Conservation (phyloP, 495 filamentous ascomycete genomes). For the Neurospora sp. region DNA sequence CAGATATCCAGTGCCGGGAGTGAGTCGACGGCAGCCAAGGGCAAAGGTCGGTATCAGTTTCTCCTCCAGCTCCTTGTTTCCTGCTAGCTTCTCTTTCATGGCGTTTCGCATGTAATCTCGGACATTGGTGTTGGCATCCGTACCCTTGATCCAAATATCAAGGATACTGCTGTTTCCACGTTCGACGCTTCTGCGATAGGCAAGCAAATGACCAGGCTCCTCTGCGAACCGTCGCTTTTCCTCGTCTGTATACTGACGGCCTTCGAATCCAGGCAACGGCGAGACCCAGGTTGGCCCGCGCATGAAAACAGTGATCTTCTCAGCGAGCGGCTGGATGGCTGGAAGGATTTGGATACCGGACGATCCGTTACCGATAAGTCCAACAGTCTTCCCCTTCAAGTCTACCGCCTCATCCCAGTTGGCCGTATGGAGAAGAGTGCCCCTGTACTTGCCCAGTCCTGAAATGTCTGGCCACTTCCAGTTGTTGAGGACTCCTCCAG, state of each 20-base stretch:
- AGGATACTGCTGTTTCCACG: slow-evolving; percentile 26
- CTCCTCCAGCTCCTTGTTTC: slow-evolving; percentile 21
- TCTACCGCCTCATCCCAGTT: slow-evolving; percentile 38
- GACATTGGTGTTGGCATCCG: slow-evolving; percentile 16
- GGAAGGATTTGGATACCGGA: slow-evolving; percentile 42
- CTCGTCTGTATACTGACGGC: slow-evolving; percentile 13
- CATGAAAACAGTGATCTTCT: slow-evolving; percentile 33
- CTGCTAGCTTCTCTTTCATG: slow-evolving; percentile 19
- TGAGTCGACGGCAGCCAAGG: slow-evolving; percentile 50
- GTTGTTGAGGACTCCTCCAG: background rate
- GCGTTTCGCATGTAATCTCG: background rate
- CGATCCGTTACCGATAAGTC: slow-evolving; percentile 27
- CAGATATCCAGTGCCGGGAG: slow-evolving; percentile 50
- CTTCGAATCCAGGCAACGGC: slow-evolving; percentile 28
- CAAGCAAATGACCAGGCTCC: slow-evolving; percentile 14
- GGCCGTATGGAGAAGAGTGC: slow-evolving; percentile 38
- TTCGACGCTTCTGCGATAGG: slow-evolving; percentile 19
- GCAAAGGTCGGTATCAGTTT: slow-evolving; percentile 45
- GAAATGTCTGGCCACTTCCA: slow-evolving; percentile 38
- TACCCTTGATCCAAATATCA: slow-evolving; percentile 26
- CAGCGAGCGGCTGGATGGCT: slow-evolving; percentile 35
- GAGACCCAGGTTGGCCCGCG: slow-evolving; percentile 50
- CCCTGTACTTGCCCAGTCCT: slow-evolving; percentile 33
- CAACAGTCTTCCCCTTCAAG: slow-evolving; percentile 37
- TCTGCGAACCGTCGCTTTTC: slow-evolving; percentile 21